Conservation (phyloP, 306 rosid species). For the Potentilla sterilis region DNA sequence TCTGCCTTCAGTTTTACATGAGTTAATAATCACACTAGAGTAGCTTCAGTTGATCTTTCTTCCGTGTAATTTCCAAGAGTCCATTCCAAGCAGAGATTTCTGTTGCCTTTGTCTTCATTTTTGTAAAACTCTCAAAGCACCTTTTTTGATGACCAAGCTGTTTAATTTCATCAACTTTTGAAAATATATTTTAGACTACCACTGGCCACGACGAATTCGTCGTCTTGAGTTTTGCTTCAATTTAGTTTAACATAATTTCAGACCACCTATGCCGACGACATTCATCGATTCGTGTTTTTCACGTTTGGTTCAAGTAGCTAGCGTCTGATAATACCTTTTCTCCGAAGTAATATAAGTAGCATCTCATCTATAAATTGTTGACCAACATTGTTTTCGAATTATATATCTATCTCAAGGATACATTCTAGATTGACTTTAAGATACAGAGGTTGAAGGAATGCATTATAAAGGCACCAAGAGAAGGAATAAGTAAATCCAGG, state of each 20-base stretch:
- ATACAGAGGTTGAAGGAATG: neutral
- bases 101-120: neutral
- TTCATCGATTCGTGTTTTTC: neutral
- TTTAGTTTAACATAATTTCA: too few species aligned
- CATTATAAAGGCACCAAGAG: neutral
- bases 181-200: neutral
- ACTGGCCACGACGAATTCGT: neutral
- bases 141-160: neutral
- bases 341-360: too few species aligned
- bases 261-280: neutral
- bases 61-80: neutral
- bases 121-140: neutral
- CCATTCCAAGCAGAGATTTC: neutral
- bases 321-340: too few species aligned
- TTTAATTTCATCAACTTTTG: neutral
- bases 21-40: constrained; percentile 7
- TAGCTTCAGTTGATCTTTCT: neutral
- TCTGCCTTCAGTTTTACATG: constrained; percentile 3
- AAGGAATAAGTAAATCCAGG: neutral
- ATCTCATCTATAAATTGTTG: neutral
- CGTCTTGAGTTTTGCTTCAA: neutral
- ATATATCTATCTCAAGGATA: neutral
- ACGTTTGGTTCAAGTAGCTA: too few species aligned
- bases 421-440: neutral
- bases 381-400: neutral